Conservation (phyloP, 768 basidiomycete genomes). For the Botryobasidium botryosum region DNA sequence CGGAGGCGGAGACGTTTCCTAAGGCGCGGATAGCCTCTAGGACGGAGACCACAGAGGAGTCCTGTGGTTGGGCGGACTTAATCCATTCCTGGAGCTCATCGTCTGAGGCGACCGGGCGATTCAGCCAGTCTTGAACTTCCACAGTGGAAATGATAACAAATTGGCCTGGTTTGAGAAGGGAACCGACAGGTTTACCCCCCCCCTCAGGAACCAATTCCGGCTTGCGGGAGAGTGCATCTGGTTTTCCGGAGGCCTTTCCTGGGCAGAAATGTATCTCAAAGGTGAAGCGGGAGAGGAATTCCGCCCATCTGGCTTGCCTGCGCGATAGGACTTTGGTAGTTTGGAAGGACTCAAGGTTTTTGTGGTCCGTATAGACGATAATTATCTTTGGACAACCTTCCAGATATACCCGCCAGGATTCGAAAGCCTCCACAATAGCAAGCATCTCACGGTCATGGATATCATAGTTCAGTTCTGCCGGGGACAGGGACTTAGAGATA, state of each 20-base stretch:
- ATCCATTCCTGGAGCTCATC: too few relatives aligned
- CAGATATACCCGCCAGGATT: conserved; percentile 1
- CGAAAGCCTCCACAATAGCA: conserved; percentile 12
- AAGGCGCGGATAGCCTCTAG: not conserved
- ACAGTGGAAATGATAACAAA: not conserved
- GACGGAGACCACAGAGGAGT: not conserved
- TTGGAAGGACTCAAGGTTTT: conserved; percentile 11
- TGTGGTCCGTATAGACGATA: conserved; percentile 10
- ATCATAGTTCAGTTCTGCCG: conserved; percentile 13
- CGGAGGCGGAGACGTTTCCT: too few relatives aligned
- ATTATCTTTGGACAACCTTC: not conserved
- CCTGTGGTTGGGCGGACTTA: not conserved
- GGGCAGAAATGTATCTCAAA: conserved; percentile 8
- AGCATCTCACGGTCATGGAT: conserved; percentile 15
- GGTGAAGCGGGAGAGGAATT: conserved; percentile 4
- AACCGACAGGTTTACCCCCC: not conserved
- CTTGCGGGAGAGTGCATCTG: conserved; percentile 6
- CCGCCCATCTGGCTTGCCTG: conserved; percentile 17
- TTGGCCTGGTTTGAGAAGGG: not conserved
- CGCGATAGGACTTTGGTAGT: conserved; percentile 11
- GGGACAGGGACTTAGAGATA: not conserved
- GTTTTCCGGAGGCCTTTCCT: conserved; percentile 3
- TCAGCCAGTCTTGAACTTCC: too few relatives aligned
- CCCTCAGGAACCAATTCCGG: conserved; percentile 2
- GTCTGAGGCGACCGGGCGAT: too few relatives aligned